Percentiles rank a stretch among this genome's conserved stretches.
Evolutionary conservation across 1,284 basidiomycete species (phyloP).

Genomic region (Ustilago sp.): DNA sequence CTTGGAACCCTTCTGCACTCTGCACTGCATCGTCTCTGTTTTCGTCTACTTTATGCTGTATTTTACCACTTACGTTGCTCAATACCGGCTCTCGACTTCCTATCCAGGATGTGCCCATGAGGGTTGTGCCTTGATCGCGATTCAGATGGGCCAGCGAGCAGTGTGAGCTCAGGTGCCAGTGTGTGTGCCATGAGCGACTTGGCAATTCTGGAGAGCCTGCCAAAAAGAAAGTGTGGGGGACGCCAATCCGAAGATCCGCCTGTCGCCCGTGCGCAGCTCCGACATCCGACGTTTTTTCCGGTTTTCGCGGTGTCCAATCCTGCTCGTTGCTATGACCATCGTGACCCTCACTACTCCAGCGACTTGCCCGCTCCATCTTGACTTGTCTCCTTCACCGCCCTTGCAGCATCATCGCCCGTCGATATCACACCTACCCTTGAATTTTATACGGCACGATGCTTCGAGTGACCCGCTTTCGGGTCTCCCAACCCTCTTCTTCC

Average conservation of each 20-base stretch:
- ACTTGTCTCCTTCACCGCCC: not conserved
- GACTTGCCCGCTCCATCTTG: not conserved
- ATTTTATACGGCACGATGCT: not conserved
- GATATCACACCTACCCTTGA: not conserved
- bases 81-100: not conserved
- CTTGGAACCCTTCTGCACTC: not conserved
- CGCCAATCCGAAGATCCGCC: constrained; percentile 4
- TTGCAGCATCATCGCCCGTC: not conserved
- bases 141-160: too few relatives aligned
- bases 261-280: constrained; percentile 21
- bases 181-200: too few relatives aligned
- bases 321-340: not conserved
- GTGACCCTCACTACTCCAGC: not conserved
- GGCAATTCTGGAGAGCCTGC: not conserved
- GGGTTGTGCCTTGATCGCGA: too few relatives aligned
- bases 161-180: too few relatives aligned
- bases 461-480: not conserved
- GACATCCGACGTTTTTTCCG: constrained; percentile 19
- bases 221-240: constrained; percentile 7
- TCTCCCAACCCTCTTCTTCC: not conserved
- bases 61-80: constrained; percentile 11
- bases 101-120: too few relatives aligned
- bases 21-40: not conserved
- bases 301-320: constrained; percentile 19
- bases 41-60: constrained; percentile 21